These are phyloP conservation scores for Aphanomyces invadans DNA, from an alignment of 352 stramenopile species.

Conservation along the genomic window DNA sequence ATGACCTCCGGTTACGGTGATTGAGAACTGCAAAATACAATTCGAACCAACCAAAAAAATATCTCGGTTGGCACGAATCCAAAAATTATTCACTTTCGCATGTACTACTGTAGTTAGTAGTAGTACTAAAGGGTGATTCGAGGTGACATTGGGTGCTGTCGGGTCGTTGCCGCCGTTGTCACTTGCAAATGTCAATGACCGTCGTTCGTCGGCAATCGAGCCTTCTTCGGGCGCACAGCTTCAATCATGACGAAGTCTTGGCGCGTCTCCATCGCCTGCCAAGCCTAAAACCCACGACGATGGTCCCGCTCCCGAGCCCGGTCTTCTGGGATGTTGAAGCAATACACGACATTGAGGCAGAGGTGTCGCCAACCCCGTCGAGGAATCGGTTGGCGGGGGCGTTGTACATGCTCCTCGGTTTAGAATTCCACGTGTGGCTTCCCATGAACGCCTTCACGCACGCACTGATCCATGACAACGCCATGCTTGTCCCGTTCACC, in stretches of 20 bases:
- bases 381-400: conserved; percentile 1
- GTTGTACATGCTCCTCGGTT: neutral
- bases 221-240: neutral
- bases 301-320: neutral
- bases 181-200: neutral
- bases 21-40: neutral
- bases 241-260: neutral
- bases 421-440: conserved; percentile 9
- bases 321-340: conserved; percentile 3
- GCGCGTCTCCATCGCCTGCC: neutral
- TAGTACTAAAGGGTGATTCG: no score
- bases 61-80: no score
- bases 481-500: neutral
- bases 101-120: no score
- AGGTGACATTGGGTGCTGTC: no score
- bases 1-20: neutral
- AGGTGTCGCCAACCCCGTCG: neutral
- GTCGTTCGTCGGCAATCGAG: neutral
- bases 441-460: conserved; percentile 11
- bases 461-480: neutral
- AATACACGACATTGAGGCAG: conserved; percentile 9
- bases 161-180: no score
- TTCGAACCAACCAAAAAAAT: no score
- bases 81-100: no score
- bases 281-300: neutral